Conservation (phyloP, 2,329 filamentous ascomycete species). For the Aaosphaeria arxii region DNA sequence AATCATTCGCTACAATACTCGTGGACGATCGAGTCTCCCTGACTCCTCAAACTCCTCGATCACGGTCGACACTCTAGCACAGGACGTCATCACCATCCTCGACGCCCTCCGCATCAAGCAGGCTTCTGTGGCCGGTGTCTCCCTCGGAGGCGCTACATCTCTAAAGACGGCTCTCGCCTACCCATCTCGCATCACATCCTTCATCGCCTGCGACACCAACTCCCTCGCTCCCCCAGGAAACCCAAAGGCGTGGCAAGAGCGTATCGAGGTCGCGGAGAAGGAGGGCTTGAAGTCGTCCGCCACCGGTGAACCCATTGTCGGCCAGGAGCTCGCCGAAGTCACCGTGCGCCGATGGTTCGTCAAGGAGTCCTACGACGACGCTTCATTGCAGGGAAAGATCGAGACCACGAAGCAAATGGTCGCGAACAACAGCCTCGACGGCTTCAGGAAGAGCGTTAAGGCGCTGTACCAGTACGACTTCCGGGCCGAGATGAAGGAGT, state of each 20-base stretch:
- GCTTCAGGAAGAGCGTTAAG: constrained; percentile 65
- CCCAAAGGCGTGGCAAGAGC: constrained; percentile 74
- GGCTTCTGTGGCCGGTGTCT: constrained; percentile 71
- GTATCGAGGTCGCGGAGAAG: constrained; percentile 65
- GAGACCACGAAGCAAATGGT: constrained; percentile 67
- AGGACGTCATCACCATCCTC: constrained; percentile 66
- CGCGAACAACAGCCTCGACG: constrained; percentile 63
- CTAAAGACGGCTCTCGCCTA: constrained; percentile 69
- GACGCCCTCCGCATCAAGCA: constrained; percentile 66
- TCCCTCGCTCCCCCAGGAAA: constrained; percentile 69
- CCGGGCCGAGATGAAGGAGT: constrained; percentile 52
- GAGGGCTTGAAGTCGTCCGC: constrained; percentile 36
- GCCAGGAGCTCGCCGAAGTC: constrained; percentile 60
- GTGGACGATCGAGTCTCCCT: constrained; percentile 60
- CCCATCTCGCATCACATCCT: constrained; percentile 56
- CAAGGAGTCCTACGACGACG: constrained; percentile 54
- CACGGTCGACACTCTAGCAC: constrained; percentile 62
- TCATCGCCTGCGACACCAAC: constrained; percentile 79
- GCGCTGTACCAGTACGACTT: constrained; percentile 73
- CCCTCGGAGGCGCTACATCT: constrained; percentile 75
- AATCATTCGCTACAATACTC: constrained; percentile 73
- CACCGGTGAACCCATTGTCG: constrained; percentile 56
- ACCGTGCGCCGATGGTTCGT: constrained; percentile 79
- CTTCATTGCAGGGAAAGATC: constrained; percentile 49
- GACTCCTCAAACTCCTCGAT: constrained; percentile 41